These are phyloP conservation scores for Trichoderma endophyticum DNA, from an alignment of 2,329 filamentous ascomycete species.

Conservation along the genomic window DNA sequence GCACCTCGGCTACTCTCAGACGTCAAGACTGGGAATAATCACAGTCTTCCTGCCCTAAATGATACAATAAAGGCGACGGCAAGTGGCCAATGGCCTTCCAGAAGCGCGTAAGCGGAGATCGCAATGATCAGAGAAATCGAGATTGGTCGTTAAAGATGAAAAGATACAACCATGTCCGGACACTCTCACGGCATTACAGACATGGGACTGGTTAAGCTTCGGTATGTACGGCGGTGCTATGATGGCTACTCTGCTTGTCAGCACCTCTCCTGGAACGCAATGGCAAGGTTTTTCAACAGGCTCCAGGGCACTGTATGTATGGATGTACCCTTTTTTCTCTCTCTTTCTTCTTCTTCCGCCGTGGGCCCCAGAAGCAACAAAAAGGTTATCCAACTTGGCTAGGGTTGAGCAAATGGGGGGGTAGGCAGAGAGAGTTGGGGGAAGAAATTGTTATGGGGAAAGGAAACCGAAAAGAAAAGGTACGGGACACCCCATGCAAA, in stretches of 20 bases:
- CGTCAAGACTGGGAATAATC: not conserved
- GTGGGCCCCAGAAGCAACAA: not conserved
- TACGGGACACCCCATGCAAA: constrained; percentile 13
- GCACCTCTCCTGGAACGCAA: constrained; percentile 9
- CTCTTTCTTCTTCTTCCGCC: not conserved
- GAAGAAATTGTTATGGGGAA: constrained; percentile 13
- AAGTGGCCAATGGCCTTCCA: not conserved
- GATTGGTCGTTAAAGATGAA: constrained; percentile 1
- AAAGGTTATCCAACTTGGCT: constrained; percentile 4
- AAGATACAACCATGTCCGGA: not conserved
- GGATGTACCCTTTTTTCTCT: not conserved
- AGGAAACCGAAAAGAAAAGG: constrained; percentile 2
- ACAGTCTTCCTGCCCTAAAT: not conserved
- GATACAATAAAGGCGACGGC: not conserved
- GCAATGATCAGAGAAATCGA: not conserved
- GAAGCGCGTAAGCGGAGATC: not conserved
- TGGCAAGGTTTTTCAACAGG: constrained; percentile 4
- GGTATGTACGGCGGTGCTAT: constrained; percentile 3
- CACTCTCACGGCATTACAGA: constrained; percentile 5
- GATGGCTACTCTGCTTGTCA: constrained; percentile 8
- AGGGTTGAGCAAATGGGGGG: constrained; percentile 9
- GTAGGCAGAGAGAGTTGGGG: constrained; percentile 3
- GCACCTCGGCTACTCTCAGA: not conserved
- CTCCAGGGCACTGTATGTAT: not conserved
- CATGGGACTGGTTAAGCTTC: constrained; percentile 10